Base-by-base conservation (phyloP, 2,329 filamentous ascomycete genomes). In the Ceratocystiopsis sp. region DNA sequence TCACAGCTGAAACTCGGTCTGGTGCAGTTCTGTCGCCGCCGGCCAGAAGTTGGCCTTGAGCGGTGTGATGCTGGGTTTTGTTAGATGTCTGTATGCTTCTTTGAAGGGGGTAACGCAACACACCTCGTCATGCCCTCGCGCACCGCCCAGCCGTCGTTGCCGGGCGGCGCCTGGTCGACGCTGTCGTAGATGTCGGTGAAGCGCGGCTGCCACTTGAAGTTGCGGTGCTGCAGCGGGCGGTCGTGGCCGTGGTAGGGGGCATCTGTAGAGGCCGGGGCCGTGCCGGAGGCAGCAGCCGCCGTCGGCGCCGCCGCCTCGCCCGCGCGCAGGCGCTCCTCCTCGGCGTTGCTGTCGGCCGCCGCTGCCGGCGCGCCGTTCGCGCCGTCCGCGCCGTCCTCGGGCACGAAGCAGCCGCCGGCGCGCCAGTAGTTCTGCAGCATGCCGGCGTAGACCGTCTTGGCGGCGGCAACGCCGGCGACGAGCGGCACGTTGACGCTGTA, bases 11-110 rank as follows among this genome's bases (percentile, higher is more conserved):
- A 94, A 68, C 67, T 93, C 84, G 52, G 70, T 69, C 54, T 77
- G 69, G 48, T 77, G 66, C 52, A 77, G 67, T 47, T 77, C 68
- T 47, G 73, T 66, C 35, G 67, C 62, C 12, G 73, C 70, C 58
- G 89, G 84, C 73, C 83, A 86, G 60, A 95, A 98, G 60, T 94
- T 95, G 37, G 89, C 87, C 59, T 83, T 84, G 51, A 96, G 61
- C 14, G 89, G 84, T 4, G 91, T 95, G 45, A 98, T 77, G 60
- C 86, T 93, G 54, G 49, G 11, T 7, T 18, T 7, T 18, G 32
- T 16, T 29, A 53, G 39, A 13, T 6, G 10, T n/a, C 17, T 15
- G 10, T 37, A 36, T 11, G 19, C 25, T 3, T 16, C 4, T 3
- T 14, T 19, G 35, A 29, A 40, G 16, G 13, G 21, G 25, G 3